Base-by-base conservation (phyloP, 2,329 filamentous ascomycete species). In the Tricladium varicosporioides region DNA sequence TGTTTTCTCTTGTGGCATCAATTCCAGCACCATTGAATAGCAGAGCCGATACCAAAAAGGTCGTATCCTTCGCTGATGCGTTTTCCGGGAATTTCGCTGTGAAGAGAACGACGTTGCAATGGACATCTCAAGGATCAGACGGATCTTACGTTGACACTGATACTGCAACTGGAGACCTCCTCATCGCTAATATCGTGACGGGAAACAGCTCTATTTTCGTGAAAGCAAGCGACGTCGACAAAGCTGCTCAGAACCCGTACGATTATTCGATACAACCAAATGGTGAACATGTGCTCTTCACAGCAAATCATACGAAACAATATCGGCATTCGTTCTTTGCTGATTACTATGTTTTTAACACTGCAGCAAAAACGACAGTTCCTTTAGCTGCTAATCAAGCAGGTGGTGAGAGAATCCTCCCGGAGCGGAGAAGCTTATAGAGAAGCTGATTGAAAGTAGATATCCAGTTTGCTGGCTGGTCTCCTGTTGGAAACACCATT, bases 281-380 rank as follows among this genome's bases (percentile, higher is more conserved):
- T 65, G 75, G 80, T 36, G 78, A 77, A 18, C 78, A 79, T 53
- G 78, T 89, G 0, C 72, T 89, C 15, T 83, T 85, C 72, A 77
- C 85, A 1, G 78, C 82, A 53, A 88, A 89, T 65, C 79, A 83
- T 68, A 88, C 83, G 13, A 86, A 87, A 70, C 80, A 86, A 68
- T 88, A 89, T 65, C 82, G 86, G 1, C 74, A 88, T 71, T 86
- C 85, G 5, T 88, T 85, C 71, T 85, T 84, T 67, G 81, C 86
- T 33, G 79, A 88, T 67, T 89, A 89, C 69, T 78, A 82, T 46
- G 73, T 89, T 16, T 78, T 86, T 48, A 81, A 88, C 60, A 78
- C 87, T 10, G 75, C 75, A n/a, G 80, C 78, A 0, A 83, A 83
- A 19, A 69, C 79, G 54, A 73, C 79, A 1, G 75, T 76, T 2